These are phyloP conservation scores for Mycosphaerella sp. DNA, from an alignment of 2,329 filamentous ascomycete genomes.

Conservation along the genomic window DNA sequence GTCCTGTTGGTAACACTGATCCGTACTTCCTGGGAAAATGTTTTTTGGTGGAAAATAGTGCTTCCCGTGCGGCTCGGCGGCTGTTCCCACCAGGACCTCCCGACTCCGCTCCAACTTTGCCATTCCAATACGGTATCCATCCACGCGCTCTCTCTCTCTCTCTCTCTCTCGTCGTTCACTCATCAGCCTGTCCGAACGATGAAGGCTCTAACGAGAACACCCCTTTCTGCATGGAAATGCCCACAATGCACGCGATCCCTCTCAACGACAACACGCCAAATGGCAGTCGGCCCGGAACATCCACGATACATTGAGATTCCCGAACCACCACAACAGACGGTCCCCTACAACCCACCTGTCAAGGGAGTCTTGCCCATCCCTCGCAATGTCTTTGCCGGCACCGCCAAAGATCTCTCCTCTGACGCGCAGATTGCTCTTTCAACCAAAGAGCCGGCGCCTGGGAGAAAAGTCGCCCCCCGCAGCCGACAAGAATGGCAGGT, in stretches of 20 bases:
- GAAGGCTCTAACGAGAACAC: background rate
- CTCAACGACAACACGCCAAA: slow-evolving; percentile 40
- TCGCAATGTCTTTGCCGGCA: slow-evolving; percentile 62
- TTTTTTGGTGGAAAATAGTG: too few relatives aligned
- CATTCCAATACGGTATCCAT: too few relatives aligned
- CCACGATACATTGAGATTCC: slow-evolving; percentile 82
- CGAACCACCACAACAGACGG: slow-evolving; percentile 63
- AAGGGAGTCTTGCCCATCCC: slow-evolving; percentile 81
- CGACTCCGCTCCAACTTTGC: background rate
- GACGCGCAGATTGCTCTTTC: slow-evolving; percentile 22
- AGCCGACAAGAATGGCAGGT: slow-evolving; percentile 60
- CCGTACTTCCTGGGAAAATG: too few relatives aligned
- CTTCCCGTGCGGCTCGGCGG: background rate
- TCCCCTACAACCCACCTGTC: slow-evolving; percentile 43
- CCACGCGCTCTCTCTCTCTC: background rate
- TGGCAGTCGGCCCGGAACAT: slow-evolving; percentile 69
- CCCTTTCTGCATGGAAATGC: slow-evolving; percentile 28
- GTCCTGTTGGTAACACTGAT: too few relatives aligned
- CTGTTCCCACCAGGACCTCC: background rate
- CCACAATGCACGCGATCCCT: slow-evolving; percentile 37
- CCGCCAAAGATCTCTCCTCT: slow-evolving; percentile 49
- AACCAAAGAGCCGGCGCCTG: slow-evolving; percentile 17
- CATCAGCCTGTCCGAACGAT: background rate
- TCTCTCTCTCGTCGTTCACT: background rate
- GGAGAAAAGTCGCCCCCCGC: slow-evolving; percentile 32